Conservation (phyloP, 192 early-diverging fungal genomes). For the Coemansia sp. region DNA sequence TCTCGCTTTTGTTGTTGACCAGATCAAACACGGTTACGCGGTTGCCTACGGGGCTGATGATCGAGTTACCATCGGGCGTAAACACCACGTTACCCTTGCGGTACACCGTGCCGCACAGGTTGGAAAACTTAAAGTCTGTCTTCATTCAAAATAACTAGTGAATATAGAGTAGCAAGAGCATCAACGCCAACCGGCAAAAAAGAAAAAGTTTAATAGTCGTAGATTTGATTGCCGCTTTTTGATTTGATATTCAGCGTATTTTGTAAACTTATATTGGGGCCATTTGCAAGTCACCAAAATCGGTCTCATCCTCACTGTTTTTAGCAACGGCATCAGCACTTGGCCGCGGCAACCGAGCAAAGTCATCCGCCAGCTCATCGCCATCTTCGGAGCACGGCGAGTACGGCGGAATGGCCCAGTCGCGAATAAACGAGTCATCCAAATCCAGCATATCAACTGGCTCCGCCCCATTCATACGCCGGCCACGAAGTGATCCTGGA, state of each 20-base stretch:
- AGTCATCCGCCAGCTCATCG: neutral
- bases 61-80: conserved; percentile 89
- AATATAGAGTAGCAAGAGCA: no score
- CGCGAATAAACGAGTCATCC: conserved; percentile 51
- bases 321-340: neutral
- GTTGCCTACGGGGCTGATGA: conserved; percentile 97
- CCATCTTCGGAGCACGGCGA: conserved; percentile 14
- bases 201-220: no score
- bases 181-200: no score
- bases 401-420: conserved; percentile 50
- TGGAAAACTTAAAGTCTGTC: conserved; percentile 80
- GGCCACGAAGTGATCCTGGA: conserved; percentile 26
- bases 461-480: conserved; percentile 15
- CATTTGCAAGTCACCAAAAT: conserved; percentile 27
- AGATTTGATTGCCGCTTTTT: no score
- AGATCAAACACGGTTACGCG: conserved; percentile 94
- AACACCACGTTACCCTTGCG: conserved; percentile 93
- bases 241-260: no score
- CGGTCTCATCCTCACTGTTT: conserved; percentile 9
- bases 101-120: conserved; percentile 97
- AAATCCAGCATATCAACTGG: conserved; percentile 47
- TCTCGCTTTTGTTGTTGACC: conserved; percentile 86
- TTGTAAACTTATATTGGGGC: neutral
- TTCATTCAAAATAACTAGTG: conserved; percentile 39
- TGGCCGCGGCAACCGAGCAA: neutral